Percentiles rank a stretch among this genome's conserved stretches.
Evolutionary conservation across 139 green algal genomes (phyloP).

Genomic region (Spirogloea muscicola): DNA sequence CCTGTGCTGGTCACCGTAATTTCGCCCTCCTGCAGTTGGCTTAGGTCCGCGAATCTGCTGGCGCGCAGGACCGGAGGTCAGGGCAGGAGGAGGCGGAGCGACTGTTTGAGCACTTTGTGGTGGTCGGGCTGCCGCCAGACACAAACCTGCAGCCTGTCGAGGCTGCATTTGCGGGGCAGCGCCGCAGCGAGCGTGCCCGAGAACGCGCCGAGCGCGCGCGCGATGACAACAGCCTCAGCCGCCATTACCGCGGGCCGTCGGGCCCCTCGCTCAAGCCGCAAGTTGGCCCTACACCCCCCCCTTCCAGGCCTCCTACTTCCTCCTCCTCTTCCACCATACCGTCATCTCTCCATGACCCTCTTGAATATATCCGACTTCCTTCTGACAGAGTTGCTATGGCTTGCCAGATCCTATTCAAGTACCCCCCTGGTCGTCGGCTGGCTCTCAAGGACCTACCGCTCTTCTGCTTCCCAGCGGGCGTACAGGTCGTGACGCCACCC

Average conservation of each 20-base stretch:
- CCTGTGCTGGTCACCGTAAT: no score
- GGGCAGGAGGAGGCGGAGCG: neutral
- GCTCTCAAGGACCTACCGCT: constrained; percentile 53
- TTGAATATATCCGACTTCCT: no score
- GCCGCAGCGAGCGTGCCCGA: neutral
- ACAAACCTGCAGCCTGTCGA: neutral
- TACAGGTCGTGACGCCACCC: no score
- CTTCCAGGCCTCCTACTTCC: no score
- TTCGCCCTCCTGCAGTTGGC: no score
- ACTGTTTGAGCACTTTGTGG: constrained; percentile 38
- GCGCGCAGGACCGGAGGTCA: no score
- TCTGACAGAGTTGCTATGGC: no score
- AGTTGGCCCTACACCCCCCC: no score
- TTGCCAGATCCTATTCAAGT: constrained; percentile 38
- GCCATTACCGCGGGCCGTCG: neutral
- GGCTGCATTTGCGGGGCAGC: neutral
- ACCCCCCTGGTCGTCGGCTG: constrained; percentile 34
- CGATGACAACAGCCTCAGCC: neutral
- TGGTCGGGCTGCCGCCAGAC: constrained; percentile 25
- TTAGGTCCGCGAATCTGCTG: no score
- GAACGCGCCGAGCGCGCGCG: neutral
- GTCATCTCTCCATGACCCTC: no score
- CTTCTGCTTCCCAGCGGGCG: constrained; percentile 74
- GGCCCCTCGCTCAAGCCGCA: constrained; percentile 1
- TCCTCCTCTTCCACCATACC: no score